Evolutionary conservation across 805 yeast species (phyloP).

Genomic region (Metschnikowia matae): DNA sequence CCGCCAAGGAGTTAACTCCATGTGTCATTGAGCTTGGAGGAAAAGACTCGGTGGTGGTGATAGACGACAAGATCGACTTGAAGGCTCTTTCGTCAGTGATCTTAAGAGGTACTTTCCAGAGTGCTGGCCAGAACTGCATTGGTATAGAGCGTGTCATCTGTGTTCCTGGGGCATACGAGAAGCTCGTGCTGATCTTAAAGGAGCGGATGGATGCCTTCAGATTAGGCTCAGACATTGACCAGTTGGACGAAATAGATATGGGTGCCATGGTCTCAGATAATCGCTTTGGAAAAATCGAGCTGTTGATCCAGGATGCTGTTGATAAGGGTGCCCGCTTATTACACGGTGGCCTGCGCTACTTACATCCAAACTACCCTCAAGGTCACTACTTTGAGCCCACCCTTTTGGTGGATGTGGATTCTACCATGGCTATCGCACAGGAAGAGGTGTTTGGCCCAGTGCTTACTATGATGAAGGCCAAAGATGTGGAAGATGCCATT

Average conservation of each 20-base stretch:
- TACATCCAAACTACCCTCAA: slow-evolving; percentile 90
- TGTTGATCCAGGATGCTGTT: slow-evolving; percentile 69
- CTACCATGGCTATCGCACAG: slow-evolving; percentile 71
- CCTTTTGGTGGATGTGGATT: slow-evolving; percentile 73
- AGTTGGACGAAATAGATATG: slow-evolving; percentile 85
- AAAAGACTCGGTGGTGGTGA: slow-evolving; percentile 83
- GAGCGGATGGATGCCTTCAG: slow-evolving; percentile 60
- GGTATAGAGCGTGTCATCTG: slow-evolving; percentile 94
- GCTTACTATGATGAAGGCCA: slow-evolving; percentile 72
- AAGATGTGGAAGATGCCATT: slow-evolving; percentile 61
- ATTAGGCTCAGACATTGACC: slow-evolving; percentile 89
- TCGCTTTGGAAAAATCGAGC: slow-evolving; percentile 66
- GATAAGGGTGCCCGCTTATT: slow-evolving; percentile 74
- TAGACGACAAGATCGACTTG: slow-evolving; percentile 68
- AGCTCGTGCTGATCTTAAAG: slow-evolving; percentile 52
- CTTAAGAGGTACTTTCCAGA: slow-evolving; percentile 94
- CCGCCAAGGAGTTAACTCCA: slow-evolving; percentile 85
- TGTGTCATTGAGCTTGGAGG: slow-evolving; percentile 97
- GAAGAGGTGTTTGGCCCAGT: slow-evolving; percentile 96
- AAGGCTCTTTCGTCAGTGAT: slow-evolving; percentile 63
- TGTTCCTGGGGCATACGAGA: slow-evolving; percentile 62
- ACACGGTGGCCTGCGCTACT: slow-evolving; percentile 74
- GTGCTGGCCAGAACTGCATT: slow-evolving; percentile 97
- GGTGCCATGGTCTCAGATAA: slow-evolving; percentile 90
- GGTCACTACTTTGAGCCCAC: slow-evolving; percentile 96